Conservation (phyloP, 2,329 filamentous ascomycete species). For the Talaromyces sp. region DNA sequence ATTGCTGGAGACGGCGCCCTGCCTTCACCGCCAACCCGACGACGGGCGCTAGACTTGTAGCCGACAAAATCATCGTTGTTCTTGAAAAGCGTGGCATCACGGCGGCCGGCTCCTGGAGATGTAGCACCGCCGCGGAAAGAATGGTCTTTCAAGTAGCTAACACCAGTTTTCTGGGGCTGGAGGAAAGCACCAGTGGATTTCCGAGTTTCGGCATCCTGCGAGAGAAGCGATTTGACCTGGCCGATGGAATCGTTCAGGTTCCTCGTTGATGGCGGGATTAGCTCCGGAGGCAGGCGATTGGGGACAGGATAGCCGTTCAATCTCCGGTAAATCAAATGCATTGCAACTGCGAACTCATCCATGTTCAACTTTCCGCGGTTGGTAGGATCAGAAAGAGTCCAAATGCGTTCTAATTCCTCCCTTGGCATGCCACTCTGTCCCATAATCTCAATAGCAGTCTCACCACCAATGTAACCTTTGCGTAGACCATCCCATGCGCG, state of each 20-base stretch:
- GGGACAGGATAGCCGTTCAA: slow-evolving; percentile 93
- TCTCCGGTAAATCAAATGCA: slow-evolving; percentile 98
- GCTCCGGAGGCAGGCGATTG: slow-evolving; percentile 77
- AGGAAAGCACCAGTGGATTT: slow-evolving; percentile 86
- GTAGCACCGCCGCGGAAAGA: slow-evolving; percentile 69
- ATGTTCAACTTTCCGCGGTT: slow-evolving; percentile 92
- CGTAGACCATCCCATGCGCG: slow-evolving; percentile 92
- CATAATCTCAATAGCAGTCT: slow-evolving; percentile 93
- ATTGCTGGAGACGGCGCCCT: slow-evolving; percentile 75
- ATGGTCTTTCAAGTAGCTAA: slow-evolving; percentile 93
- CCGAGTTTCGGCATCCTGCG: slow-evolving; percentile 80
- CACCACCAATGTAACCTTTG: slow-evolving; percentile 87
- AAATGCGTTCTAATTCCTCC: slow-evolving; percentile 81
- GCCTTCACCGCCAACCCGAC: slow-evolving; percentile 64
- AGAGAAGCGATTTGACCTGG: slow-evolving; percentile 82
- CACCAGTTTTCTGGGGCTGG: slow-evolving; percentile 92
- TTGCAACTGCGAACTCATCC: slow-evolving; percentile 95
- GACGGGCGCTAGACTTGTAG: slow-evolving; percentile 89
- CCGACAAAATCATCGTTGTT: slow-evolving; percentile 91
- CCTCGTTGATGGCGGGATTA: slow-evolving; percentile 88
- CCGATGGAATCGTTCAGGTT: slow-evolving; percentile 92
- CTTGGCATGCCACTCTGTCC: slow-evolving; percentile 92
- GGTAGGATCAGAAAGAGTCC: slow-evolving; percentile 88
- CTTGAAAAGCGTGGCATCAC: slow-evolving; percentile 94
- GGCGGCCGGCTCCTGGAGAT: slow-evolving; percentile 58